phyloP scores from a whole-genome alignment of 2,329 filamentous ascomycete genomes.

The Aspergillus amoenus region DNA sequence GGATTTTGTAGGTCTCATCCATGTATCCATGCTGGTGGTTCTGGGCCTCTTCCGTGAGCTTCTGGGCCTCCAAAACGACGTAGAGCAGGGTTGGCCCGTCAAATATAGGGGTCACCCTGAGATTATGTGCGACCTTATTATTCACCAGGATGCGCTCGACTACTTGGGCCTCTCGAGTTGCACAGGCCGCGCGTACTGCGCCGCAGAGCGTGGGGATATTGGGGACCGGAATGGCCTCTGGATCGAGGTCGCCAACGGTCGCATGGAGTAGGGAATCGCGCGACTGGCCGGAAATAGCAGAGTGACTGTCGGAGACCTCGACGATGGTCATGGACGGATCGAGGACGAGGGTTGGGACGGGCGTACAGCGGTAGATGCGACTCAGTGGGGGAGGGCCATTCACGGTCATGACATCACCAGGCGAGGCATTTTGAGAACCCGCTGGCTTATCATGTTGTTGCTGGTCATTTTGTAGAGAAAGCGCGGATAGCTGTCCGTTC shows the following conservation, averaged over 20 bases:
- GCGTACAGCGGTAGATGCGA: constrained; percentile 32
- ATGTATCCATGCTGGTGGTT: constrained; percentile 47
- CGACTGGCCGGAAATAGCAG: constrained; percentile 31
- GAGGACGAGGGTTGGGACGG: constrained; percentile 40
- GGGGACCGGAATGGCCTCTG: constrained; percentile 33
- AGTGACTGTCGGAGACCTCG: constrained; percentile 47
- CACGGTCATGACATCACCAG: too few species aligned
- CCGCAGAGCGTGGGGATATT: constrained; percentile 37
- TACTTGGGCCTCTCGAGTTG: constrained; percentile 34
- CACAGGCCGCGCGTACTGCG: constrained; percentile 36
- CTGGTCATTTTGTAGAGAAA: not conserved
- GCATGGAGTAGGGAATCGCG: constrained; percentile 37
- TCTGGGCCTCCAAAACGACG: constrained; percentile 44
- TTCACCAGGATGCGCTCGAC: constrained; percentile 30
- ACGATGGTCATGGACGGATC: constrained; percentile 37
- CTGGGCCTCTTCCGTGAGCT: constrained; percentile 33
- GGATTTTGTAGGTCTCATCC: constrained; percentile 59
- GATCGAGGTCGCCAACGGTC: constrained; percentile 42
- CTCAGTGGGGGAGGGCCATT: constrained; percentile 5
- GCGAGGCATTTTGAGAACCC: too few species aligned
- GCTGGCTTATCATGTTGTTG: not conserved
- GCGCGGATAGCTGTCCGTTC: not conserved
- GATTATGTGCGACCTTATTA: constrained; percentile 18
- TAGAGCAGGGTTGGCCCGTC: constrained; percentile 41
- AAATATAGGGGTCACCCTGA: constrained; percentile 46